Percentiles rank a stretch among this genome's conserved stretches.
Conservation (phyloP, 2,329 filamentous ascomycete species). For the Septoria linicola region DNA sequence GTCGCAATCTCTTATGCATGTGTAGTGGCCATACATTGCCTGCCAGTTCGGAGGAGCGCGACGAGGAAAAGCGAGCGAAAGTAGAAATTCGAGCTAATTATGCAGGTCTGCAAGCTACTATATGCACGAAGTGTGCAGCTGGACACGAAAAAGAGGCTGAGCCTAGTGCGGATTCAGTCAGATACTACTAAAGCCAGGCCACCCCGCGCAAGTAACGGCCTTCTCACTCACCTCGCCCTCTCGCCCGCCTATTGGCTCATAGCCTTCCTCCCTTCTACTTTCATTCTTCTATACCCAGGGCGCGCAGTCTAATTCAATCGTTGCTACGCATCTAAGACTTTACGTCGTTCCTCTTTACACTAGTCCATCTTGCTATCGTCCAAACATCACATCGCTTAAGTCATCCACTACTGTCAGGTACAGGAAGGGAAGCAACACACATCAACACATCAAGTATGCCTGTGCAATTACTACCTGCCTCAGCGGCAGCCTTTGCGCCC, state of each 20-base stretch:
- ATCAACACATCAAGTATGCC: conserved; percentile 64
- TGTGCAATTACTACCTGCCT: conserved; percentile 88
- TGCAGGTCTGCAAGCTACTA: conserved; percentile 29
- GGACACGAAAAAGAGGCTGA: conserved; percentile 27
- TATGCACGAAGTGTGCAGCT: conserved; percentile 30
- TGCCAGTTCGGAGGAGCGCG: conserved; percentile 22
- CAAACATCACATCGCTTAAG: conserved; percentile 34
- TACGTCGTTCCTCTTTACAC: conserved; percentile 31
- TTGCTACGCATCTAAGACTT: conserved; percentile 31
- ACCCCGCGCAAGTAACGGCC: conserved; percentile 20
- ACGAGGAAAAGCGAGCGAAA: conserved; percentile 20
- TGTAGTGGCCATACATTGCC: conserved; percentile 2
- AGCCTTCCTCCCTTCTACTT: conserved; percentile 26
- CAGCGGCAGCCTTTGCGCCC: conserved; percentile 93
- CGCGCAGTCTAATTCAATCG: conserved; percentile 32
- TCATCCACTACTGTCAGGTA: conserved; percentile 28
- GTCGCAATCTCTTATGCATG: conserved; percentile 26
- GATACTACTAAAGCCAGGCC: conserved; percentile 17
- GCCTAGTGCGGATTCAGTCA: conserved; percentile 19
- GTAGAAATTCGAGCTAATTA: conserved; percentile 24
- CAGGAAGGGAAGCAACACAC: conserved; percentile 20
- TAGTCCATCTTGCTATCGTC: conserved; percentile 27
- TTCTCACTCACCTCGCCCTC: conserved; percentile 21
- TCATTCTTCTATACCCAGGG: conserved; percentile 26
- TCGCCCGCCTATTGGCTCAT: conserved; percentile 31